Base-by-base conservation (phyloP, 2,329 filamentous ascomycete genomes). In the Neonectria neomacrospora region DNA sequence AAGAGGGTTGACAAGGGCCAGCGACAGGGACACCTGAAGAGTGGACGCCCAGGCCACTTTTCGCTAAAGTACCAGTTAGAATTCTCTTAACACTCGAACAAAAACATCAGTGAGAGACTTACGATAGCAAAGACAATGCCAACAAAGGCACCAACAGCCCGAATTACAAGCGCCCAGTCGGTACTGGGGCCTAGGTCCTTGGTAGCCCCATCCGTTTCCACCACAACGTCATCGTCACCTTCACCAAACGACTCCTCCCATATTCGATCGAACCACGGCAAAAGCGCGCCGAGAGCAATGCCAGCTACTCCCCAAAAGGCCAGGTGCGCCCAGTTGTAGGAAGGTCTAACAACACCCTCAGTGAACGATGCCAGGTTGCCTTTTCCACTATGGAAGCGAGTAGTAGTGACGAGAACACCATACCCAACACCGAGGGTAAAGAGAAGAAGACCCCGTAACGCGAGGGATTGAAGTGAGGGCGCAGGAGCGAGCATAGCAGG, bases 41-140 rank as follows among this genome's bases (percentile, higher is more conserved):
- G 94, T 96, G 9, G 94, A 97, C 72, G 94, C 87, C 96, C 96
- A 99, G 1, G 93, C 92, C 10, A 97, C 87, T 78, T 92, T 93
- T 68, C 96, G 90, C 93, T 96, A 48, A 32, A 52, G 8, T 47
- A n/a, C 7, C 16, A 51, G 68, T 75, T 57, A 74, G 66, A 32
- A 47, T n/a, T 47, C 20, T 20, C 37, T 42, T 30, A 56, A 63
- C 18, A 23, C 18, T 18, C 37, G 18, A 23, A 28, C 42, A 10
- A 42, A 47, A 23, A 20, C 50, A 39, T 48, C 10, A 16, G 30
- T 47, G 54, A 28, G 52, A 41, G 39, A 85, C 91, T 82, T 82
- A 96, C 93, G 82, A 99, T 96, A 20, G 86, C 86, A 76, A 88
- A 88, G 10, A 85, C 81, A 61, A 88, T 87, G 44, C 86, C 86